Conservation (phyloP, 78 protist species). For the Dictyostelium intermedium region DNA sequence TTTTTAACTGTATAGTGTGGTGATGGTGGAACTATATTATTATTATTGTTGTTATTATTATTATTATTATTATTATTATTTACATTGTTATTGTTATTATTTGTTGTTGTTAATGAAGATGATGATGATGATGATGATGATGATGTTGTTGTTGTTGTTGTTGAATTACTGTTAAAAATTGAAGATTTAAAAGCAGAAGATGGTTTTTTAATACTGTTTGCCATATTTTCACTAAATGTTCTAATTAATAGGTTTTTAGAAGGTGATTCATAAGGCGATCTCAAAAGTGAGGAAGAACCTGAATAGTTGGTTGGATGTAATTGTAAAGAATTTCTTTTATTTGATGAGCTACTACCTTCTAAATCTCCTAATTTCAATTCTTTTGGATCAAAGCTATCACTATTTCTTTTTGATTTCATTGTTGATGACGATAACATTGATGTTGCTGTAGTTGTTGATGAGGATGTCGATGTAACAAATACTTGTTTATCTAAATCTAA, state of each 20-base stretch:
- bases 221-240: slow-evolving; percentile 1
- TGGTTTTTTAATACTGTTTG: neutral
- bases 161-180: neutral
- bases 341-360: neutral
- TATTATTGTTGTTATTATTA: neutral
- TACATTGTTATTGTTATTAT: too few species aligned
- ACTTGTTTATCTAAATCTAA: neutral
- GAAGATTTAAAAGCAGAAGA: neutral
- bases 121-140: neutral
- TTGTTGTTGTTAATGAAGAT: neutral
- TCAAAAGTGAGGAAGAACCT: neutral
- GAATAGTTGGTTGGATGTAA: neutral
- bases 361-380: neutral
- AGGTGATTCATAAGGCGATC: slow-evolving; percentile 13
- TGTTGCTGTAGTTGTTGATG: neutral
- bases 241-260: neutral
- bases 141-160: too few species aligned
- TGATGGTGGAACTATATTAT: slow-evolving; percentile 5
- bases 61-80: neutral
- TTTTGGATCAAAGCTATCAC: slow-evolving; percentile 9
- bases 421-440: neutral
- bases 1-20: slow-evolving; percentile 28
- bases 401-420: slow-evolving; percentile 10
- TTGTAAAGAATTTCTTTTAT: slow-evolving; percentile 11
- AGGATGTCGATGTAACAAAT: neutral